A percentile compares a stretch with the other conserved stretches of the same genome.
Conservation (phyloP, 805 yeast genomes). For the Saturnispora besseyi region DNA sequence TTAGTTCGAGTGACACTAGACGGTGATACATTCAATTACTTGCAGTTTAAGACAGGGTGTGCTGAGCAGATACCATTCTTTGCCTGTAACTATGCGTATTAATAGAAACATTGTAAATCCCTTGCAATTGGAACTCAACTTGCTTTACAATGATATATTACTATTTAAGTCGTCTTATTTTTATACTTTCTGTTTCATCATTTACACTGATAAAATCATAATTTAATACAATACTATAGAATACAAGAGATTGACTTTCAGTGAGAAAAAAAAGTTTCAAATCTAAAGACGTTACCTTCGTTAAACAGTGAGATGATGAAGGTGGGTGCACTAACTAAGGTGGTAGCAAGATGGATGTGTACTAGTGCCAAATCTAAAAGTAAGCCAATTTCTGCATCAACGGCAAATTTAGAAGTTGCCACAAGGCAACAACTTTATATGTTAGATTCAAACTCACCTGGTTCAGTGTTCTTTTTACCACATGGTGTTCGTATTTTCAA, state of each 20-base stretch:
- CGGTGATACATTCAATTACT: too few relatives aligned
- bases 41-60: too few relatives aligned
- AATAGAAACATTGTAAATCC: too few relatives aligned
- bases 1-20: too few relatives aligned
- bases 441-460: conserved; percentile 79
- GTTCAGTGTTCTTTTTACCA: conserved; percentile 85
- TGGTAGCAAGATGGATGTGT: conserved; percentile 1
- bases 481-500: conserved; percentile 86
- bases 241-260: background rate
- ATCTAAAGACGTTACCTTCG: background rate
- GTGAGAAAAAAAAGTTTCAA: background rate
- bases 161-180: too few relatives aligned
- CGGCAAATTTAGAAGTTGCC: conserved; percentile 36
- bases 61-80: too few relatives aligned
- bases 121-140: too few relatives aligned
- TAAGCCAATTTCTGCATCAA: conserved; percentile 23
- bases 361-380: background rate
- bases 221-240: too few relatives aligned
- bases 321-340: background rate
- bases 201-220: too few relatives aligned
- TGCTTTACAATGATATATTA: too few relatives aligned
- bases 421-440: conserved; percentile 66
- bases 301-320: background rate
- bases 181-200: too few relatives aligned
- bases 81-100: too few relatives aligned